Conservation (phyloP, 352 stramenopile species). For the Phytophthora pini region DNA sequence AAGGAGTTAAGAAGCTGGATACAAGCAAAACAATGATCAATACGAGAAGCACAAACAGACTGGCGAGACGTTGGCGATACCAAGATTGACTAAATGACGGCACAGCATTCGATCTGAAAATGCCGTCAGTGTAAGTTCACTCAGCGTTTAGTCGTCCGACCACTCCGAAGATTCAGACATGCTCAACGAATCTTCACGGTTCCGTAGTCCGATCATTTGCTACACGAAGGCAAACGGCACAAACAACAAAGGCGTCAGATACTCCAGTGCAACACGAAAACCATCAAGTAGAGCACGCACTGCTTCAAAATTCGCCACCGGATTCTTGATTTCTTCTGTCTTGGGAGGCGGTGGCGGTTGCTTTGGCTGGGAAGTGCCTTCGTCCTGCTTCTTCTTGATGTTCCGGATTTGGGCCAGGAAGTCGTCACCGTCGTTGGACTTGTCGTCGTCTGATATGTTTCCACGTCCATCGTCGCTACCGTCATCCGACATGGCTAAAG, state of each 20-base stretch:
- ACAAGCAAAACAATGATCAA: slow-evolving; percentile 26
- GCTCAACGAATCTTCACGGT: slow-evolving; percentile 77
- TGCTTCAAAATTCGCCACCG: slow-evolving; percentile 71
- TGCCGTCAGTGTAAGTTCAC: slow-evolving; percentile 19
- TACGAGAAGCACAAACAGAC: slow-evolving; percentile 31
- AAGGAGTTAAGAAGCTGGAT: slow-evolving; percentile 13
- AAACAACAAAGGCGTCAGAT: slow-evolving; percentile 3
- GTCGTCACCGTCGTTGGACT: slow-evolving; percentile 82
- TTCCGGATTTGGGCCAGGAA: slow-evolving; percentile 82
- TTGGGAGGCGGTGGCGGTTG: slow-evolving; percentile 45
- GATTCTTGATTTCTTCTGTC: slow-evolving; percentile 57
- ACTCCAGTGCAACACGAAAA: slow-evolving; percentile 5
- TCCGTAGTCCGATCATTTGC: slow-evolving; percentile 87
- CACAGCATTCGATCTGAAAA: slow-evolving; percentile 26
- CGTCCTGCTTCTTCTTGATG: slow-evolving; percentile 85
- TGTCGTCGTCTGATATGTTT: slow-evolving; percentile 52
- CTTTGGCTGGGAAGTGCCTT: slow-evolving; percentile 39
- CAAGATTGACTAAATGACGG: slow-evolving; percentile 33
- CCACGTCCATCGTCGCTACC: slow-evolving; percentile 60
- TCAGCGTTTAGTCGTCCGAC: slow-evolving; percentile 78
- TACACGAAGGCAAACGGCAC: slow-evolving; percentile 33
- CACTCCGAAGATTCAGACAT: slow-evolving; percentile 89
- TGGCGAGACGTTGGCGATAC: slow-evolving; percentile 44
- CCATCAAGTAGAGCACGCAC: slow-evolving; percentile 21
- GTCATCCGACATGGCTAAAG: slow-evolving; percentile 85